Percentiles rank a stretch among this genome's conserved stretches.
Evolutionary conservation across 169 alveolate genomes (phyloP).

Genomic region (Eimeria acervulina): DNA sequence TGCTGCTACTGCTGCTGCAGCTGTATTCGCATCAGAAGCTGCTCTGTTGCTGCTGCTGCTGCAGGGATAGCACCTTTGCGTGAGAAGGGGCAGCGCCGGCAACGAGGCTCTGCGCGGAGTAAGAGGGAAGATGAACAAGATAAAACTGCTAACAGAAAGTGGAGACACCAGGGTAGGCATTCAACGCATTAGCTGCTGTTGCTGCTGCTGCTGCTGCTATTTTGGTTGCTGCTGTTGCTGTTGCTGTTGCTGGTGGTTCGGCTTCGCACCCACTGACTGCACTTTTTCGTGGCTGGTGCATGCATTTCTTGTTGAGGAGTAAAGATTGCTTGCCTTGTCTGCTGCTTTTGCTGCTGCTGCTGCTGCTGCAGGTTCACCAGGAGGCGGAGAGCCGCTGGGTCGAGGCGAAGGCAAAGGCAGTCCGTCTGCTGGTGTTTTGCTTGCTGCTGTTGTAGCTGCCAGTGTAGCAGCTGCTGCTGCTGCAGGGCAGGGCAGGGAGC

Average conservation of each 20-base stretch:
- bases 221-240: too few relatives aligned
- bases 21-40: neutral
- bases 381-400: neutral
- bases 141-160: neutral
- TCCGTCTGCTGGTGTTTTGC: neutral
- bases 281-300: too few relatives aligned
- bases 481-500: neutral
- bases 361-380: constrained; percentile 15
- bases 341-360: constrained; percentile 11
- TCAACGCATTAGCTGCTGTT: neutral
- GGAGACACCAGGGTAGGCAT: constrained; percentile 5
- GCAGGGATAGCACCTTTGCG: constrained; percentile 40
- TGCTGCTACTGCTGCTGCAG: neutral
- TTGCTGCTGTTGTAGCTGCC: neutral
- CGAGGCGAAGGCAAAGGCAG: constrained; percentile 11
- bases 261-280: neutral
- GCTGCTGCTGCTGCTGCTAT: constrained; percentile 21
- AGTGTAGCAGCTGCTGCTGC: neutral
- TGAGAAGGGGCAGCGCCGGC: constrained; percentile 31
- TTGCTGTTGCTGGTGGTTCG: neutral
- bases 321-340: too few relatives aligned
- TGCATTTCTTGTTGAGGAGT: too few relatives aligned
- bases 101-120: constrained; percentile 41
- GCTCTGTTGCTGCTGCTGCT: constrained; percentile 45
- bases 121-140: constrained; percentile 43